Evolutionary conservation across 2,329 filamentous ascomycete genomes (phyloP).

Genomic region (Colletotrichum echinochloae): DNA sequence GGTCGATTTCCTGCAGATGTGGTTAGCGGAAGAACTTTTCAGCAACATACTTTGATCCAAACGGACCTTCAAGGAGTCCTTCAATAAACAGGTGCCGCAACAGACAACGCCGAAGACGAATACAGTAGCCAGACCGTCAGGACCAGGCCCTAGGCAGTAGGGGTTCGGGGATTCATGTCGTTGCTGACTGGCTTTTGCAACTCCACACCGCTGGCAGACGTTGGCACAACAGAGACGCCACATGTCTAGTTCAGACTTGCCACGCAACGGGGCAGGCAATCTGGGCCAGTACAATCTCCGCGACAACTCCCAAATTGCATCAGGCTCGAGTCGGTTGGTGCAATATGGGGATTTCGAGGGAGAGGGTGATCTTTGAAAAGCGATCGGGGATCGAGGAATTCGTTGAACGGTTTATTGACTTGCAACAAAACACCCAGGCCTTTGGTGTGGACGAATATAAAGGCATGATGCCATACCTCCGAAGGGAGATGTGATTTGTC

Average conservation of each 20-base stretch:
- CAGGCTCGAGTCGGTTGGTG: slow-evolving; percentile 61
- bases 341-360: slow-evolving; percentile 46
- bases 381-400: slow-evolving; percentile 65
- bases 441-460: slow-evolving; percentile 73
- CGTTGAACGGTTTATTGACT: slow-evolving; percentile 76
- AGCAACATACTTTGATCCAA: slow-evolving; percentile 1
- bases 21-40: slow-evolving; percentile 44
- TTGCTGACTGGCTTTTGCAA: slow-evolving; percentile 45
- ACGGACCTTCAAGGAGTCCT: slow-evolving; percentile 74
- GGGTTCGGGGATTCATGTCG: slow-evolving; percentile 51
- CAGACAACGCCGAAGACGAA: slow-evolving; percentile 78
- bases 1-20: slow-evolving; percentile 72
- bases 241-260: slow-evolving; percentile 79
- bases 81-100: slow-evolving; percentile 75
- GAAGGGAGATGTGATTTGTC: slow-evolving; percentile 42
- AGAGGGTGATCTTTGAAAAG: slow-evolving; percentile 44
- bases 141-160: slow-evolving; percentile 72
- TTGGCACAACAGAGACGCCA: slow-evolving; percentile 75
- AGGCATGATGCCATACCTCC: slow-evolving; percentile 78
- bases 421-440: slow-evolving; percentile 73
- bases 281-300: slow-evolving; percentile 73
- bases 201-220: slow-evolving; percentile 76
- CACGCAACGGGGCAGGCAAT: slow-evolving; percentile 76
- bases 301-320: slow-evolving; percentile 78
- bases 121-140: slow-evolving; percentile 69